These are phyloP conservation scores for Ceratocystis huliohia DNA, from an alignment of 2,329 filamentous ascomycete species.

Conservation along the genomic window DNA sequence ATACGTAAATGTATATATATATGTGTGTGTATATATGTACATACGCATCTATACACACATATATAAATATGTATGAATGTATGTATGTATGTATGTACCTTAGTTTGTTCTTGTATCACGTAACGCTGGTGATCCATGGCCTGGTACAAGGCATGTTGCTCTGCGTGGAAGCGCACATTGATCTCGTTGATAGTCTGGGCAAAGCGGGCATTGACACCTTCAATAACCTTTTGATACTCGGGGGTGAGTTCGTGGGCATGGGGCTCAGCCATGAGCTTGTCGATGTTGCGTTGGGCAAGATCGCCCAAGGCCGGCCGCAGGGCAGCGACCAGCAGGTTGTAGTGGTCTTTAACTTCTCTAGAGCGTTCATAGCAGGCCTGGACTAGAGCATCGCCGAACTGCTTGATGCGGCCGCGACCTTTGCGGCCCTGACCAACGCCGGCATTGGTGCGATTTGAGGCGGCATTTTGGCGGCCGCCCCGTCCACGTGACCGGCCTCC, in stretches of 20 bases:
- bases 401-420: slow-evolving; percentile 42
- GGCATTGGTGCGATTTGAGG: slow-evolving; percentile 22
- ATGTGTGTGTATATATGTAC: too few species aligned
- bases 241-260: slow-evolving; percentile 40
- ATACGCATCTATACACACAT: not conserved
- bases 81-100: slow-evolving; percentile 21
- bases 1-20: too few species aligned
- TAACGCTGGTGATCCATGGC: slow-evolving; percentile 20
- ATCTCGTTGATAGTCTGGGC: slow-evolving; percentile 23
- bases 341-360: slow-evolving; percentile 52
- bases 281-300: slow-evolving; percentile 47
- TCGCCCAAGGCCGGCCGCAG: slow-evolving; percentile 54
- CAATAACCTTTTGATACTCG: slow-evolving; percentile 40
- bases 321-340: slow-evolving; percentile 47
- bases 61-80: not conserved
- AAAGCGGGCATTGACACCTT: slow-evolving; percentile 38
- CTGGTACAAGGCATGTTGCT: slow-evolving; percentile 14
- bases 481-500: slow-evolving; percentile 23
- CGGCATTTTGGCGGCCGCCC: slow-evolving; percentile 24
- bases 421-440: slow-evolving; percentile 19
- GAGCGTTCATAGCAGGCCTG: slow-evolving; percentile 51
- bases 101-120: slow-evolving; percentile 21
- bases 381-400: slow-evolving; percentile 40
- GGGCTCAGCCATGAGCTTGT: slow-evolving; percentile 43
- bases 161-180: slow-evolving; percentile 22